Conservation (phyloP, 768 basidiomycete species). For the Galerina marginata region DNA sequence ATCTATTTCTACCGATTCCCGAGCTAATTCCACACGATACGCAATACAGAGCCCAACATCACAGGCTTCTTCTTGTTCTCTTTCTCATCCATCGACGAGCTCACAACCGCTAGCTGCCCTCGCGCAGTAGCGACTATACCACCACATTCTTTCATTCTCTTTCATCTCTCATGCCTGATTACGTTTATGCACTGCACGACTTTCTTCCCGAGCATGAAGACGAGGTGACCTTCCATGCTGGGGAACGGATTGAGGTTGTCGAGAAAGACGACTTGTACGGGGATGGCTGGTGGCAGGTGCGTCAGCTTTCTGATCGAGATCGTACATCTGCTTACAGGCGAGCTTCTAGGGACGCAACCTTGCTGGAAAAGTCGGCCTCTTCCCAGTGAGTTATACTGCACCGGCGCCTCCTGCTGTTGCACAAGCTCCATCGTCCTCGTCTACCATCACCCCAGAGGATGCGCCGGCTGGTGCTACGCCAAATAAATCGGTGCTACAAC, state of each 20-base stretch:
- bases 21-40: slow-evolving; percentile 18
- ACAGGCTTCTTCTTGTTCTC: slow-evolving; percentile 14
- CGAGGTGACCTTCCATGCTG: slow-evolving; percentile 84
- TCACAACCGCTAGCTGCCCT: neutral
- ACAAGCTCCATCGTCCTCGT: slow-evolving; percentile 7
- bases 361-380: slow-evolving; percentile 84
- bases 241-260: slow-evolving; percentile 86
- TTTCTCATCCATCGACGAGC: slow-evolving; percentile 4
- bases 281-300: slow-evolving; percentile 93
- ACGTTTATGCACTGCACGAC: slow-evolving; percentile 88
- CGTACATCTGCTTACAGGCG: neutral
- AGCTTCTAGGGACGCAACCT: slow-evolving; percentile 75
- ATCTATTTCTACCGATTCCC: slow-evolving; percentile 11
- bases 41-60: slow-evolving; percentile 8
- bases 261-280: slow-evolving; percentile 93
- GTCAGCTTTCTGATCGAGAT: slow-evolving; percentile 20
- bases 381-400: slow-evolving; percentile 89
- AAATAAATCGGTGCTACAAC: slow-evolving; percentile 29
- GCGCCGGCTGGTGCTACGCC: neutral
- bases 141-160: slow-evolving; percentile 8
- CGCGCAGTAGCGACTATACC: slow-evolving; percentile 14
- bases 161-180: slow-evolving; percentile 63
- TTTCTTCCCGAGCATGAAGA: slow-evolving; percentile 94
- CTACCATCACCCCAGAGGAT: slow-evolving; percentile 19
- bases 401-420: slow-evolving; percentile 50